Evolutionary conservation across 345 rosid species (phyloP).

Genomic region (Populus deltoides): DNA sequence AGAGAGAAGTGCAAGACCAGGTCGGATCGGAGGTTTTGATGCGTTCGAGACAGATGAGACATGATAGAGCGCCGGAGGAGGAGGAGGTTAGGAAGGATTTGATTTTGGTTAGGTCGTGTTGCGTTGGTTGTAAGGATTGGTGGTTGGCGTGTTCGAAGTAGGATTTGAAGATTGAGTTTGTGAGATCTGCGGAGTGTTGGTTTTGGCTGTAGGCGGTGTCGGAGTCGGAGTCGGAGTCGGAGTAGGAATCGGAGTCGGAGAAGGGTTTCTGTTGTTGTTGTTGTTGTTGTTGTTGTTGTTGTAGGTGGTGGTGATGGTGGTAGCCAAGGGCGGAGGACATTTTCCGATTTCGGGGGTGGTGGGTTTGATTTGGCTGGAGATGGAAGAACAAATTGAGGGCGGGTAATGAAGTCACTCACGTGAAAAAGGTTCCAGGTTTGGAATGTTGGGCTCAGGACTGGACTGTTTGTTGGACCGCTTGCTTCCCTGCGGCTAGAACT

Average conservation of each 20-base stretch:
- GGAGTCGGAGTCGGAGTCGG: constrained; percentile 62
- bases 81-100: constrained; percentile 80
- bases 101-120: constrained; percentile 71
- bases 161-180: constrained; percentile 72
- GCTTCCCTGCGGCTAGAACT: not conserved
- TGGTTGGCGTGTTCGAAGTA: constrained; percentile 55
- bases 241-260: constrained; percentile 43
- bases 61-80: constrained; percentile 80
- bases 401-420: not conserved
- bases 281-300: constrained; percentile 12
- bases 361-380: not conserved
- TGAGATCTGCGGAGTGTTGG: constrained; percentile 45
- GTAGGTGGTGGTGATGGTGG: not conserved
- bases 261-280: constrained; percentile 19
- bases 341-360: not conserved
- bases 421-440: not conserved
- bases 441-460: not conserved
- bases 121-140: constrained; percentile 44
- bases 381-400: not conserved
- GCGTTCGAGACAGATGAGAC: constrained; percentile 89
- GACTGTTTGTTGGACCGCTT: not conserved
- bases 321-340: constrained; percentile 37
- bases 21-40: constrained; percentile 74
- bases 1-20: constrained; percentile 78
- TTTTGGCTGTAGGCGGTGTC: constrained; percentile 47